Conservation (phyloP, 768 basidiomycete species). For the Pholiota microspora region DNA sequence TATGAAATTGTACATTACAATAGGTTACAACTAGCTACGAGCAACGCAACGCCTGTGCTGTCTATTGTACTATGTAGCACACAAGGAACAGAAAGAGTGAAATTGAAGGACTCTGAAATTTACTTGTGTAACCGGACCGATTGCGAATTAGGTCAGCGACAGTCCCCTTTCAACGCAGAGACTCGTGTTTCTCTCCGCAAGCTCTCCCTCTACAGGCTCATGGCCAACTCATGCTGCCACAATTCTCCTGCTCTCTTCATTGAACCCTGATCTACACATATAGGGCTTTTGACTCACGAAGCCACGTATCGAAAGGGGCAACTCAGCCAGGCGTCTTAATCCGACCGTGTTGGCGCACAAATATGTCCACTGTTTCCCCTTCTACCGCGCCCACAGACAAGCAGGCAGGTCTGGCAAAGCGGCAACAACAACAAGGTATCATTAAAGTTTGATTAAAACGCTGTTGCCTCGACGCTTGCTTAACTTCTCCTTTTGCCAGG, state of each 20-base stretch:
- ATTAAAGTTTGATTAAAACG: background rate
- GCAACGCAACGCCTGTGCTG: too few species aligned
- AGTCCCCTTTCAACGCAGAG: background rate
- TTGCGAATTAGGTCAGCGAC: background rate
- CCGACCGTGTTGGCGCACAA: background rate
- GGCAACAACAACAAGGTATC: conserved; percentile 6
- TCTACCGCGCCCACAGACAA: background rate
- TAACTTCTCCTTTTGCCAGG: conserved; percentile 13
- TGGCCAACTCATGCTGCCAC: conserved; percentile 23
- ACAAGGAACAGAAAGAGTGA: too few species aligned
- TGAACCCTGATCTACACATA: background rate
- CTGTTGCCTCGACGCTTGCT: background rate
- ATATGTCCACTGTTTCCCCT: conserved; percentile 3
- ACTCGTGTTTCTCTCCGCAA: conserved; percentile 8
- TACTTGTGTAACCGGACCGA: background rate
- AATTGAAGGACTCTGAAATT: too few species aligned
- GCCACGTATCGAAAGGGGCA: background rate
- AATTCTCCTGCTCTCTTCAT: background rate
- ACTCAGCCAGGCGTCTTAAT: background rate
- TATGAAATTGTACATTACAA: too few species aligned
- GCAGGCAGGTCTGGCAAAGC: conserved; percentile 11
- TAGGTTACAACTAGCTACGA: too few species aligned
- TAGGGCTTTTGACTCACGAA: background rate
- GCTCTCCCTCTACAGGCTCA: conserved; percentile 6
- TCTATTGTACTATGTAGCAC: too few species aligned